Evolutionary conservation across 2,329 filamentous ascomycete species (phyloP), one percentile per base, ranked within the genome.

Genomic region (Thermochaetoides dissita): DNA sequence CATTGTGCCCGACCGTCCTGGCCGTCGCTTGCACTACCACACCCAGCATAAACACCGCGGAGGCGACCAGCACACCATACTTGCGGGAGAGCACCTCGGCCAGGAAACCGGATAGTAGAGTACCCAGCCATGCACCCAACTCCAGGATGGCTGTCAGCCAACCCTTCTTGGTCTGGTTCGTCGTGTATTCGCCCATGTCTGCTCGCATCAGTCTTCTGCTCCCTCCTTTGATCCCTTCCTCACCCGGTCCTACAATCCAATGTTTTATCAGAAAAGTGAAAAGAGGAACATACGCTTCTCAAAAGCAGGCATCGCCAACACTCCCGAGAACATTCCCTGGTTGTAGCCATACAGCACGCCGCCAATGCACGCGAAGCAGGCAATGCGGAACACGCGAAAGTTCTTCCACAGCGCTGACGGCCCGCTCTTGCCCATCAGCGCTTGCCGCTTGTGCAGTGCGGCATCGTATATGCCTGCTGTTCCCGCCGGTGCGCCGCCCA

Each of bases 51-150:
- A 87, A 86, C 17, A 86, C 69, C 8, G 61, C 57, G 1, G 73
- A 74, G 8, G 79, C 79, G 31, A 84, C 67, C 10, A 86, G 59
- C 42, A 85, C 77, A 6, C 74, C 72, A 48, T 79, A 79, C 57
- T 85, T 85, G 37, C 83, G 69, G 2, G 77, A 81, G 39, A 79
- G 57, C 3, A 70, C 65, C 55, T 87, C 82, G 11, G 81, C 81
- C n/a, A 86, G 58, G 53, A 81, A 81, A 1, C 81, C 79, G 2
- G 75, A 81, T 34, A 81, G 66, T 3, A 88, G 59, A 0, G 79
- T 74, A 33, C 83, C 83, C n/a, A 84, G 55, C 81, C 81, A 87
- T 36, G 81, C 82, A 40, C 82, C 82, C 2, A 87, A 71, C 55
- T 86, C 81, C 28, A 87, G 72, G 49, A 85, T 84, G 2, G 81